These are phyloP conservation scores for Zymoseptoria tritici DNA, from an alignment of 2,329 filamentous ascomycete genomes.

Conservation along the genomic window DNA sequence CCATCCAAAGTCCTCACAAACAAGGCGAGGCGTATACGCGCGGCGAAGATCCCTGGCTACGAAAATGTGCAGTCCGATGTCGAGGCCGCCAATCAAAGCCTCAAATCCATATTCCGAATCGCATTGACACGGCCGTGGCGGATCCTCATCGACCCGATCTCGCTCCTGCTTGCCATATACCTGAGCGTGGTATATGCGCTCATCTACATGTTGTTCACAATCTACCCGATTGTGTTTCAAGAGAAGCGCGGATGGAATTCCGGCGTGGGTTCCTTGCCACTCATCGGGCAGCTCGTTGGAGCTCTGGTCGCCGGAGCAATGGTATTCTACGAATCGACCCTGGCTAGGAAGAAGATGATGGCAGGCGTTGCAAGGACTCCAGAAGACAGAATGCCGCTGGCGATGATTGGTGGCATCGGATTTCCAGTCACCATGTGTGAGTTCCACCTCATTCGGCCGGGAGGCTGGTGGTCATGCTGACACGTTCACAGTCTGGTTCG, in stretches of 20 bases:
- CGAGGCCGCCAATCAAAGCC: conserved; percentile 40
- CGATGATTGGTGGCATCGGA: conserved; percentile 28
- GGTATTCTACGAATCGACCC: conserved; percentile 36
- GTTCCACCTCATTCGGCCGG: neutral
- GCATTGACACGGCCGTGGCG: conserved; percentile 48
- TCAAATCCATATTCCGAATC: conserved; percentile 40
- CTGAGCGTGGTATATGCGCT: conserved; percentile 47
- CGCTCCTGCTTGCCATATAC: conserved; percentile 46
- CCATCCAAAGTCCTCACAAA: conserved; percentile 43
- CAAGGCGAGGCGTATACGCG: conserved; percentile 46
- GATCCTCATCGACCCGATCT: conserved; percentile 48
- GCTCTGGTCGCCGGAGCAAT: conserved; percentile 39
- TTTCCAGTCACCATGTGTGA: conserved; percentile 27
- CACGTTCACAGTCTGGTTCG: conserved; percentile 21
- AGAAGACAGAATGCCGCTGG: conserved; percentile 34
- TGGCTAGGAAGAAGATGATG: conserved; percentile 33
- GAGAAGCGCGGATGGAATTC: conserved; percentile 47
- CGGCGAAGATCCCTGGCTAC: conserved; percentile 44
- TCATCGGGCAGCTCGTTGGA: conserved; percentile 45
- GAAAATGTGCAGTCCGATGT: conserved; percentile 46
- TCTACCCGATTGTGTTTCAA: conserved; percentile 50
- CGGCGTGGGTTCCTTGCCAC: conserved; percentile 46
- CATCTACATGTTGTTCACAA: conserved; percentile 54
- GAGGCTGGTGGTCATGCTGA: neutral
- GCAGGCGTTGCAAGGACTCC: conserved; percentile 31